phyloP scores from a whole-genome alignment of 1,139 yeast species.

The Pichia sp. region DNA sequence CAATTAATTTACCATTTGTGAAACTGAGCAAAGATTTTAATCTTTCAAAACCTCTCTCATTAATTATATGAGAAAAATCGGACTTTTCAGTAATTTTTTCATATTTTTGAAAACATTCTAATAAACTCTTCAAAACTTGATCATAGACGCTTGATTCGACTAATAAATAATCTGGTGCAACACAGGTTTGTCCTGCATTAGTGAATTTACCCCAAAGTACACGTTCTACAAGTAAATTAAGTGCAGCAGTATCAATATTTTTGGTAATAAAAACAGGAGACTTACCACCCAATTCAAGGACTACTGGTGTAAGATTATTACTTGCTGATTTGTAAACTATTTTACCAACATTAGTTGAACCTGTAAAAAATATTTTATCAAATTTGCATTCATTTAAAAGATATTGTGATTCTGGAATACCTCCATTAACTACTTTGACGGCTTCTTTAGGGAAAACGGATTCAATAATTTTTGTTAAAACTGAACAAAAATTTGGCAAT shows the following conservation, averaged over 20 bases:
- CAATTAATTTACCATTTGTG: constrained; percentile 58
- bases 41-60: constrained; percentile 50
- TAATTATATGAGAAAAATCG: constrained; percentile 60
- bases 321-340: constrained; percentile 80
- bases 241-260: constrained; percentile 34
- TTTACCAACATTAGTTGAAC: constrained; percentile 69
- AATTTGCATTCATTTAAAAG: constrained; percentile 54
- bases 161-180: constrained; percentile 76
- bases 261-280: constrained; percentile 72
- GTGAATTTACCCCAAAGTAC: constrained; percentile 72
- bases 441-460: constrained; percentile 46
- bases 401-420: constrained; percentile 59
- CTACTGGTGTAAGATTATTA: constrained; percentile 70
- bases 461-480: constrained; percentile 50
- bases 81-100: constrained; percentile 34
- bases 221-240: constrained; percentile 55
- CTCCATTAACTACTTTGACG: constrained; percentile 68
- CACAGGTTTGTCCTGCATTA: constrained; percentile 90
- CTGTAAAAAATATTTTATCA: constrained; percentile 86
- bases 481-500: constrained; percentile 56
- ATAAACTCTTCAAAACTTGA: constrained; percentile 44
- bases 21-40: constrained; percentile 39
- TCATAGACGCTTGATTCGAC: constrained; percentile 54
- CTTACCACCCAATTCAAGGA: constrained; percentile 91
- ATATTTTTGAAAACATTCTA: constrained; percentile 40